Conservation (phyloP, 2,329 filamentous ascomycete species). For the Aspergillus costaricaensis region DNA sequence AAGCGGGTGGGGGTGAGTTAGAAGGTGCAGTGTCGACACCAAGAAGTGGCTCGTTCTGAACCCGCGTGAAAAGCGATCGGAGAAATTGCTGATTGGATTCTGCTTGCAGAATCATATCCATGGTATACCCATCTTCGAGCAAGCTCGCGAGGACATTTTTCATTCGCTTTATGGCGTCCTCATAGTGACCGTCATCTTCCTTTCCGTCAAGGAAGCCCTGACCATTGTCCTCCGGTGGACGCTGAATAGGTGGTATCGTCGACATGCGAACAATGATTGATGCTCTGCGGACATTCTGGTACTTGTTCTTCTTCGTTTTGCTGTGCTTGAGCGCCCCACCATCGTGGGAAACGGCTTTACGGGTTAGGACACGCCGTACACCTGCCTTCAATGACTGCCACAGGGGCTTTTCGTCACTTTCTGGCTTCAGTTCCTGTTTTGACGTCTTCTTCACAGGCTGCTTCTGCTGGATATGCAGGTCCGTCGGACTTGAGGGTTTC, state of each 20-base stretch:
- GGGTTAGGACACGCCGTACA: conserved; percentile 3
- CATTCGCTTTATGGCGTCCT: conserved; percentile 6
- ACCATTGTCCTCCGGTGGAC: not conserved
- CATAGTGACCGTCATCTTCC: conserved; percentile 1
- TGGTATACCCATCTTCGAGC: conserved; percentile 4
- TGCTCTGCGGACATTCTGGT: conserved; percentile 1
- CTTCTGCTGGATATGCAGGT: not conserved
- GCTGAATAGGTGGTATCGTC: not conserved
- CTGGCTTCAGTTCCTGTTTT: not conserved
- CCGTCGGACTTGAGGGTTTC: not conserved
- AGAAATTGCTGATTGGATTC: conserved; percentile 7
- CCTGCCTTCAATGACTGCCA: conserved; percentile 6
- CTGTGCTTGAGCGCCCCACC: not conserved
- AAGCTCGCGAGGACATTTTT: conserved; percentile 5
- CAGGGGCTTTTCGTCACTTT: not conserved
- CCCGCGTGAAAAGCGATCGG: conserved; percentile 4
- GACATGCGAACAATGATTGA: conserved; percentile 8
- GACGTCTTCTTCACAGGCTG: conserved; percentile 1
- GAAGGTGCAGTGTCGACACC: conserved; percentile 1
- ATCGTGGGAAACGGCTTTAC: conserved; percentile 2
- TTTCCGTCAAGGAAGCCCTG: not conserved
- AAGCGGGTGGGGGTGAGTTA: not conserved
- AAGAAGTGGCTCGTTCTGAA: conserved; percentile 8
- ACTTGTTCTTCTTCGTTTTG: not conserved
- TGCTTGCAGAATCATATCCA: conserved; percentile 4